Percentiles rank a stretch among this genome's conserved stretches.
Evolutionary conservation across 2,329 filamentous ascomycete species (phyloP).

Genomic region (Colletotrichum sp.): DNA sequence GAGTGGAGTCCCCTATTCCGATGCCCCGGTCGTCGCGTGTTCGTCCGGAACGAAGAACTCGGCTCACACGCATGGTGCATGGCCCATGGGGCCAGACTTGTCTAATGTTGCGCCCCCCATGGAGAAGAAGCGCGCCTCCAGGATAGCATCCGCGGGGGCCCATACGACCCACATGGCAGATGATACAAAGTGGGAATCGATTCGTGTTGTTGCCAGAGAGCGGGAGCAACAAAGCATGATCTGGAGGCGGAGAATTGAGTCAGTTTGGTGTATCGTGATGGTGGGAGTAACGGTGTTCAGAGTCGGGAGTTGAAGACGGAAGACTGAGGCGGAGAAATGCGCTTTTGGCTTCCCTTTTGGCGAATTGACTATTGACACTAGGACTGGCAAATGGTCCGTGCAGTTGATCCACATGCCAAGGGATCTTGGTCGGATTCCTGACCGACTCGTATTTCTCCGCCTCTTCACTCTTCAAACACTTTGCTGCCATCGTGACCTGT

Average conservation of each 20-base stretch:
- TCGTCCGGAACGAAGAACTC: background rate
- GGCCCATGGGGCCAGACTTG: background rate
- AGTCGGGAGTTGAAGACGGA: background rate
- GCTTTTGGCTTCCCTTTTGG: background rate
- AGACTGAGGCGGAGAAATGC: slow-evolving; percentile 10
- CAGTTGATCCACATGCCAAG: background rate
- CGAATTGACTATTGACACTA: background rate
- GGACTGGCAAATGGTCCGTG: background rate
- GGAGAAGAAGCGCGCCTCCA: slow-evolving; percentile 6
- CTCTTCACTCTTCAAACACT: background rate
- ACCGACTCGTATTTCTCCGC: slow-evolving; percentile 9
- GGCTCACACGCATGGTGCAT: background rate
- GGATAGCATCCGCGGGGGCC: slow-evolving; percentile 5
- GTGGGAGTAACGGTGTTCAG: background rate
- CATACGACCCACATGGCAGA: slow-evolving; percentile 12
- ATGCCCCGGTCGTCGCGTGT: slow-evolving; percentile 13
- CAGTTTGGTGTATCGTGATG: background rate
- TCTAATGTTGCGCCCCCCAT: slow-evolving; percentile 3
- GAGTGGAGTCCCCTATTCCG: slow-evolving; percentile 1
- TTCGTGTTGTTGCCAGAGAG: background rate
- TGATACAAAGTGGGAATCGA: background rate
- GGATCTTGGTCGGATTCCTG: background rate
- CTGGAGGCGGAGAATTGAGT: slow-evolving; percentile 15
- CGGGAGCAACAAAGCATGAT: background rate
- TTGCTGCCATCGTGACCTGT: background rate